Percentiles rank a stretch among this genome's conserved stretches.
These are phyloP conservation scores for Ziziphus jujuba DNA, from an alignment of 306 rosid genomes.

Conservation along the genomic window DNA sequence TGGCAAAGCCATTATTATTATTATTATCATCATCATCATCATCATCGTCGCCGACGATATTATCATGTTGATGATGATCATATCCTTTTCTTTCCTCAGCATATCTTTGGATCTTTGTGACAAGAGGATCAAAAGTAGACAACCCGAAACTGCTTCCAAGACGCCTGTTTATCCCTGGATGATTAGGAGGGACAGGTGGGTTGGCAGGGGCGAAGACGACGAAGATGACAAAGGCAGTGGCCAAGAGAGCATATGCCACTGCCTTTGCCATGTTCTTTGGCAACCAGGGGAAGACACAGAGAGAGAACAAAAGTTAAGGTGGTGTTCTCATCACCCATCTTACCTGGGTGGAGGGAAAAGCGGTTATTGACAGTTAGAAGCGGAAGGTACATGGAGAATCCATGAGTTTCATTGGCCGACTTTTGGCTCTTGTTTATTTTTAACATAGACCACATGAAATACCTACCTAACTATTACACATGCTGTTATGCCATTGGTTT, in stretches of 20 bases:
- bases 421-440: not conserved
- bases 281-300: not conserved
- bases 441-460: too few species aligned
- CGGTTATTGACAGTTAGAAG: slow-evolving; percentile 34
- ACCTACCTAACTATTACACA: too few species aligned
- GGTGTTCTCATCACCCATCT: not conserved
- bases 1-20: not conserved
- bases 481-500: not conserved
- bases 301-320: slow-evolving; percentile 3
- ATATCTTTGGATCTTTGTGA: slow-evolving; percentile 25
- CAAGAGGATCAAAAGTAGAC: slow-evolving; percentile 53
- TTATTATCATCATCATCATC: not conserved
- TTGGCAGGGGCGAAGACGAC: slow-evolving; percentile 26
- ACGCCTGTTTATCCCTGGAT: slow-evolving; percentile 38
- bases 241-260: slow-evolving; percentile 53
- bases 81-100: slow-evolving; percentile 7
- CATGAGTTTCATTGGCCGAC: not conserved
- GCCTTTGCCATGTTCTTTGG: slow-evolving; percentile 56
- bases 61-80: not conserved
- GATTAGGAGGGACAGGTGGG: not conserved
- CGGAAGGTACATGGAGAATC: slow-evolving; percentile 16
- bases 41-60: not conserved
- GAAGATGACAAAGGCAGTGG: slow-evolving; percentile 57
- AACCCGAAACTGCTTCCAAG: slow-evolving; percentile 42
- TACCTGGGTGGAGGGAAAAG: slow-evolving; percentile 27